These are phyloP conservation scores for Phytophthora pistaciae DNA, from an alignment of 352 stramenopile genomes.

Conservation along the genomic window DNA sequence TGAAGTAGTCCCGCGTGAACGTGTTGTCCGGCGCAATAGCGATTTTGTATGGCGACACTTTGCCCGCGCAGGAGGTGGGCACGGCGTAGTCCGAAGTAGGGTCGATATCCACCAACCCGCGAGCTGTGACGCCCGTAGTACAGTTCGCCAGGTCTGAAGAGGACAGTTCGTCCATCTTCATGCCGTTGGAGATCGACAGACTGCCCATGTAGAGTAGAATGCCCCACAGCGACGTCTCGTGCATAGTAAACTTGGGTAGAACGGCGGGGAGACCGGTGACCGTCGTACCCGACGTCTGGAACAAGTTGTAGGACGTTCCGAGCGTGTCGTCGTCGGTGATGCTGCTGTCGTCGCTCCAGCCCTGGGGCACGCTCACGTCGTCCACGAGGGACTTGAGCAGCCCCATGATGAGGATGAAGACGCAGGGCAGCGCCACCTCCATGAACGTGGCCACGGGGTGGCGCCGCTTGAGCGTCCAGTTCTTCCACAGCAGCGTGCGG, in stretches of 20 bases:
- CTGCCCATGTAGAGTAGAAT: constrained; percentile 60
- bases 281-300: constrained; percentile 39
- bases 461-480: constrained; percentile 69
- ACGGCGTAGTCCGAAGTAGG: constrained; percentile 42
- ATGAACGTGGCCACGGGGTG: constrained; percentile 61
- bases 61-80: constrained; percentile 43
- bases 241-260: constrained; percentile 59
- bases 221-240: constrained; percentile 64
- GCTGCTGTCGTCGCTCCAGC: constrained; percentile 53
- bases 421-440: constrained; percentile 59
- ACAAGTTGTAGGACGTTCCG: constrained; percentile 67
- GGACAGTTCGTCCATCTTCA: constrained; percentile 57
- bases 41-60: constrained; percentile 68
- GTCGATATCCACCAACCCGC: constrained; percentile 47
- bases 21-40: constrained; percentile 63
- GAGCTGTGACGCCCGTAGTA: constrained; percentile 30
- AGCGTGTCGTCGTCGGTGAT: constrained; percentile 30
- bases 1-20: constrained; percentile 75
- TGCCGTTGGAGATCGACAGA: constrained; percentile 45
- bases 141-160: constrained; percentile 36
- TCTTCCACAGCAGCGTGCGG: constrained; percentile 70
- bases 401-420: constrained; percentile 72
- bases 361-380: constrained; percentile 55
- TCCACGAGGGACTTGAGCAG: constrained; percentile 60
- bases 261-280: constrained; percentile 35